phyloP scores from a whole-genome alignment of 306 rosid genomes.

The barrel medic (Medicago truncatula) region MtrunA17r5.0-ANR NC_053046.1:4859001-4859500 shows the following conservation, averaged over 20 bases:
- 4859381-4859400: not conserved
- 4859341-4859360: slow-evolving; percentile 28
- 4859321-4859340: slow-evolving; percentile 37
- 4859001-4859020: slow-evolving; percentile 18
- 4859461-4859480: slow-evolving; percentile 92
- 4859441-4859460: slow-evolving; percentile 94
- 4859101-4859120: slow-evolving; percentile 52
- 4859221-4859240: slow-evolving; percentile 94
- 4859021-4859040: slow-evolving; percentile 33
- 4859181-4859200: slow-evolving; percentile 75
- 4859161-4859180: slow-evolving; percentile 53
- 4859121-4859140: slow-evolving; percentile 39
- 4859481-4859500: slow-evolving; percentile 95
- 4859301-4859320: slow-evolving; percentile 61
- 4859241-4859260: slow-evolving; percentile 89
- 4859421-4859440: slow-evolving; percentile 95
- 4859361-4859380: not conserved
- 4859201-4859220: slow-evolving; percentile 77
- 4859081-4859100: slow-evolving; percentile 32
- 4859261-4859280: slow-evolving; percentile 96
- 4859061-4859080: slow-evolving; percentile 27
- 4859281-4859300: slow-evolving; percentile 90
- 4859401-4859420: slow-evolving; percentile 85
- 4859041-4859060: slow-evolving; percentile 35
- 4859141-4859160: slow-evolving; percentile 43